Base-by-base conservation (phyloP, 2,329 filamentous ascomycete species). In the Sarocladium brachiariae region DNA sequence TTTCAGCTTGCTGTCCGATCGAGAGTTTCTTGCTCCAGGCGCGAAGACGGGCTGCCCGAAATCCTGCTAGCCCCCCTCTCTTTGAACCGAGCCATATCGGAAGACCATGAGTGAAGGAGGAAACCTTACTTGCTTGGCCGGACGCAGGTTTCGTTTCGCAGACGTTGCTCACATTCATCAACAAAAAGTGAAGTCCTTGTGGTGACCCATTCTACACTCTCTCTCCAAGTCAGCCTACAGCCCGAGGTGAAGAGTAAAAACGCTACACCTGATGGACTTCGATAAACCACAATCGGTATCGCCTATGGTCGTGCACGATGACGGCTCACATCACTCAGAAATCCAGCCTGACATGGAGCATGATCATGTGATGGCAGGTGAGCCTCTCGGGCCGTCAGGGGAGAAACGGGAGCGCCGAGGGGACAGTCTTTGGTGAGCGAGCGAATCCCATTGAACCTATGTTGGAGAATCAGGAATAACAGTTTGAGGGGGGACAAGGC, bases 401-500 rank as follows among this genome's bases (percentile, higher is more conserved):
- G 49, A 34, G 5, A 46, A 37, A 39, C 37, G 48, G 13, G 37
- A 53, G 21, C 39, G 33, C 13, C 50, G 46, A n/a, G 52, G 52
- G 4, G 52, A 53, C 5, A 53, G 49, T 23, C 49, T 53, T 5
- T 53, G 52, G 52, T 53, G 16, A 41, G 52, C n/a, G 27, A 7
- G 27, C 7, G 35, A 2, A 11, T 34, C n/a, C n/a, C n/a, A n/a
- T n/a, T n/a, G n/a, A n/a, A n/a, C n/a, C n/a, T n/a, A n/a, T n/a
- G n/a, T n/a, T n/a, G 13, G 13, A 16, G 23, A 37, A 37, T n/a
- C n/a, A n/a, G n/a, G n/a, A n/a, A n/a, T n/a, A n/a, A n/a, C n/a
- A n/a, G n/a, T n/a, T n/a, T n/a, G 34, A 30, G 23, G 7, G 27
- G 31, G 10, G n/a, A 9, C 31, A 43, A 70, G 69, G 68, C 63